Evolutionary conservation across 1,284 basidiomycete genomes (phyloP), one percentile per base, ranked within the genome.

Genomic region (Sanghuangporus baumii): DNA sequence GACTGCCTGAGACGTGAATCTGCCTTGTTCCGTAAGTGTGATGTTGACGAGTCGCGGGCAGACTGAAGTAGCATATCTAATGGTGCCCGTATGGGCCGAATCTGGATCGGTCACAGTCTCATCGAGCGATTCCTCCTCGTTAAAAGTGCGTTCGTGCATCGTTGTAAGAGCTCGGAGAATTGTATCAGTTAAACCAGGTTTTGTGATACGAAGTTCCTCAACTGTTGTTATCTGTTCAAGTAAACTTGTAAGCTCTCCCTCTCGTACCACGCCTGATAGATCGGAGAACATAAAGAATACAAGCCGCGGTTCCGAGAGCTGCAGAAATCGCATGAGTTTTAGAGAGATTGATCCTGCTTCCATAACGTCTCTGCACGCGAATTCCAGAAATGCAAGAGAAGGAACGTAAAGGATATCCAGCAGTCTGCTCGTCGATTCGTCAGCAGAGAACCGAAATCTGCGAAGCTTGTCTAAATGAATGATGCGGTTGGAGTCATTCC

Each of bases 261-360:
- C 58, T n/a, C 26, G 34, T 7, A 60, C 23, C 14, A 40, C 23
- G 12, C 12, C 47, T 5, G 12, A 23, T 31, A 16, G 23, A 43
- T 57, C 55, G 16, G 12, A 38, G 12, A 60, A n/a, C 58, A 51
- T 60, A 16, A 12, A 60, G 48, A 20, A 60, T n/a, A 18, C 16
- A 31, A 51, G 26, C 5, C 31, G 41, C 18, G 37, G 18, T 8
- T 43, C 6, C 36, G 55, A 57, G 9, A 16, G 12, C 40, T 26
- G 55, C 9, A 57, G 55, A 16, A 57, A 20, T 18, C 20, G 9
- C 9, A 20, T 41, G 18, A 57, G 6, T 5, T 14, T 16, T 26
- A 16, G 55, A 11, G 6, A 5, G 7, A 52, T 2, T 14, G 23
- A 14, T 34, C 26, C 18, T 36, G 36, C n/a, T 16, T 60, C 58